Evolutionary conservation across 163 green algal species (phyloP).

Genomic region (Chlamydomonas reinhardtii): DNA sequence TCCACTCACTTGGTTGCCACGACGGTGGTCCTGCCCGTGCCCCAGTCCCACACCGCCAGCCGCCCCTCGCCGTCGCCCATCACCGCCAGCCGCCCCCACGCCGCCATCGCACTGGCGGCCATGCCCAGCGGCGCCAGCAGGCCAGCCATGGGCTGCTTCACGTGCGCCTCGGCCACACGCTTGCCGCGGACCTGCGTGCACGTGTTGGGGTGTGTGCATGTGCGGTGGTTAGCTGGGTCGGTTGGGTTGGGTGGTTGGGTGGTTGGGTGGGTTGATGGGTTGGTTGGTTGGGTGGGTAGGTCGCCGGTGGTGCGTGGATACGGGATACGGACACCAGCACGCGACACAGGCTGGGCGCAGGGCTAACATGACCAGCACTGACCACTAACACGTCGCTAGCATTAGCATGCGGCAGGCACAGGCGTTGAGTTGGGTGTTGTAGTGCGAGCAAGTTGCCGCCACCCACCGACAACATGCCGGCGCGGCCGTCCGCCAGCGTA

Average conservation of each 20-base stretch:
- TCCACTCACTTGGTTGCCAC: slow-evolving; percentile 52
- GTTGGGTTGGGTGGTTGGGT: too few species aligned
- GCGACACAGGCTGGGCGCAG: too few species aligned
- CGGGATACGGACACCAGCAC: too few species aligned
- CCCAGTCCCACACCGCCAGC: slow-evolving; percentile 66
- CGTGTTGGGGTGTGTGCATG: neutral
- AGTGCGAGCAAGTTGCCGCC: too few species aligned
- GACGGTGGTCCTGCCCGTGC: slow-evolving; percentile 47
- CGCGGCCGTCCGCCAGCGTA: slow-evolving; percentile 74
- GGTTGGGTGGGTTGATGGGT: too few species aligned
- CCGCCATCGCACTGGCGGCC: slow-evolving; percentile 69
- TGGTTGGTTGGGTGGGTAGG: too few species aligned
- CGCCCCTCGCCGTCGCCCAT: slow-evolving; percentile 77
- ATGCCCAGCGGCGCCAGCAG: slow-evolving; percentile 65
- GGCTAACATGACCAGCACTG: too few species aligned
- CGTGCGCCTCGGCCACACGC: slow-evolving; percentile 70
- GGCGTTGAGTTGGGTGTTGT: too few species aligned
- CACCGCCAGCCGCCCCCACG: slow-evolving; percentile 73
- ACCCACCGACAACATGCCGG: slow-evolving; percentile 80
- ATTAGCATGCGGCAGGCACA: too few species aligned
- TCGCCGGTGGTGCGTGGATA: too few species aligned
- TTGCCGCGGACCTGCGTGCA: slow-evolving; percentile 3
- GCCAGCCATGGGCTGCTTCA: slow-evolving; percentile 66
- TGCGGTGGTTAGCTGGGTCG: too few species aligned
- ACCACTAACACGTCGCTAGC: too few species aligned